A percentile compares a stretch with the other conserved stretches of the same genome.
These are phyloP conservation scores for Pseudozyma hubeiensis DNA, from an alignment of 1,284 basidiomycete species.

Conservation along the genomic window DNA sequence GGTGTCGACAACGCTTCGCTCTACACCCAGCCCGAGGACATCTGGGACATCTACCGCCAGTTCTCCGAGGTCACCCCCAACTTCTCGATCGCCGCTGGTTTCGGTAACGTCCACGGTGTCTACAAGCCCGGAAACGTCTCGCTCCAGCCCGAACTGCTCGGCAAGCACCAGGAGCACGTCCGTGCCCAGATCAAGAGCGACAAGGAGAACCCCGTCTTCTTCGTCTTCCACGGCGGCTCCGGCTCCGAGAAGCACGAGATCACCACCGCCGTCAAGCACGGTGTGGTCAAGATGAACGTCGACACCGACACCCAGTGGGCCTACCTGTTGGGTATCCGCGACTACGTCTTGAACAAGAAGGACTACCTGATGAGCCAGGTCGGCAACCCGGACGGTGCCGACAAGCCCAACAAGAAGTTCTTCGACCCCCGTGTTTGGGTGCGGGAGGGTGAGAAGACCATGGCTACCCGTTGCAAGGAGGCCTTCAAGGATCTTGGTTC, in stretches of 20 bases:
- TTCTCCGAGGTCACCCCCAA: constrained; percentile 87
- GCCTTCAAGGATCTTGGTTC: constrained; percentile 87
- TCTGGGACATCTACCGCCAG: constrained; percentile 86
- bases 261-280: constrained; percentile 86
- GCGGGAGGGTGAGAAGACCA: constrained; percentile 97
- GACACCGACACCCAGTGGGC: constrained; percentile 86
- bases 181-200: constrained; percentile 77
- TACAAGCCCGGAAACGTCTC: constrained; percentile 74
- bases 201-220: constrained; percentile 78
- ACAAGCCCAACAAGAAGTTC: constrained; percentile 69
- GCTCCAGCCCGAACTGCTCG: constrained; percentile 89
- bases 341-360: constrained; percentile 68
- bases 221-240: constrained; percentile 99
- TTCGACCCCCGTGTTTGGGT: constrained; percentile 85
- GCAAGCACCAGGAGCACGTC: constrained; percentile 88
- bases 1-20: constrained; percentile 90
- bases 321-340: constrained; percentile 83
- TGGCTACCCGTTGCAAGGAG: constrained; percentile 86
- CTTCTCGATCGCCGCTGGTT: constrained; percentile 96
- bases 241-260: constrained; percentile 98
- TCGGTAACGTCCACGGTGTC: constrained; percentile 86
- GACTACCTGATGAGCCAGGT: constrained; percentile 68
- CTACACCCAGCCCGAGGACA: constrained; percentile 97
- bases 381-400: constrained; percentile 67
- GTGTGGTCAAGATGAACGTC: constrained; percentile 73